Conservation (phyloP, 2,329 filamentous ascomycete genomes). For the Catunica adiposa region DNA sequence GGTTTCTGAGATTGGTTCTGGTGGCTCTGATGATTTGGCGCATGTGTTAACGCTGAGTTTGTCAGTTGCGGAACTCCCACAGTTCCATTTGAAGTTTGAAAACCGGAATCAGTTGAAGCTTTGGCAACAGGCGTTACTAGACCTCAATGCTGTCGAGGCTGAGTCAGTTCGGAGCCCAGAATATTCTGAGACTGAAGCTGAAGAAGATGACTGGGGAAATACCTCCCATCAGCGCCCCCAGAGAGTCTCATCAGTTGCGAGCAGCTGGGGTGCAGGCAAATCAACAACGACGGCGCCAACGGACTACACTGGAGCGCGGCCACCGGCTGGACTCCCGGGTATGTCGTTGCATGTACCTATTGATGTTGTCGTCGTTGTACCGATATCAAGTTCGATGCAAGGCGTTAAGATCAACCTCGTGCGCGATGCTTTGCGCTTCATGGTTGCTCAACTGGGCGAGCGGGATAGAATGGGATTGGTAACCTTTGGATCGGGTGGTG, state of each 20-base stretch:
- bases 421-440: constrained; percentile 78
- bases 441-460: constrained; percentile 78
- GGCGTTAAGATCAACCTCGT: constrained; percentile 96
- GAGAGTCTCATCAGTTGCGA: constrained; percentile 67
- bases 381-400: constrained; percentile 96
- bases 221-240: constrained; percentile 28
- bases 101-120: constrained; percentile 69
- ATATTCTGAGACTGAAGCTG: constrained; percentile 56
- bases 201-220: constrained; percentile 62
- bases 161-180: constrained; percentile 53
- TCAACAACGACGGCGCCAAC: constrained; percentile 80
- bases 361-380: constrained; percentile 90
- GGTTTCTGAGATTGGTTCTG: constrained; percentile 51
- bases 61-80: constrained; percentile 79
- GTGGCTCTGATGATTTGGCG: constrained; percentile 43
- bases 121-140: constrained; percentile 76
- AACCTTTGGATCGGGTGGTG: constrained; percentile 86
- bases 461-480: constrained; percentile 93
- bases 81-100: constrained; percentile 83
- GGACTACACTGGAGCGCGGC: constrained; percentile 63
- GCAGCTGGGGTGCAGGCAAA: constrained; percentile 63
- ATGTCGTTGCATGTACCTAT: constrained; percentile 68
- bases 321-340: constrained; percentile 23
- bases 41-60: constrained; percentile 76
- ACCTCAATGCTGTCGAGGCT: constrained; percentile 58